These are phyloP conservation scores for Chlamydomonas asymmetrica DNA, from an alignment of 139 green algal genomes.

Conservation along the genomic window DNA sequence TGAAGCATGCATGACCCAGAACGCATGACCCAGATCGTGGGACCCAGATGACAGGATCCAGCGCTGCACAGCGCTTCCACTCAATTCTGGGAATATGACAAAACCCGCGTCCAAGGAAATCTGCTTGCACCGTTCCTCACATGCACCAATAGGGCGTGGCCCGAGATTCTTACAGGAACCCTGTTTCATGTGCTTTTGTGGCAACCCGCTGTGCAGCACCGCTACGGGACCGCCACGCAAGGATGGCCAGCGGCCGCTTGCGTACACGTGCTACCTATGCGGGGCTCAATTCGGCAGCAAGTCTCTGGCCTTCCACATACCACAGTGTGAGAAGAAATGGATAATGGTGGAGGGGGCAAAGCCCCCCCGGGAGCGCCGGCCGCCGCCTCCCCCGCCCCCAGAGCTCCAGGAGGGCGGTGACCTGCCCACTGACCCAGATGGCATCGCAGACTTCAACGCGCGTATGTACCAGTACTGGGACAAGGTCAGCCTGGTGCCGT, in stretches of 20 bases:
- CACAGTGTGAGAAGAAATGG: slow-evolving; percentile 39
- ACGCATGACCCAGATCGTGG: too few relatives aligned
- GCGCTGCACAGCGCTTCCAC: too few relatives aligned
- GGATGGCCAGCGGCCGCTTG: slow-evolving; percentile 15
- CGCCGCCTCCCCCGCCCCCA: slow-evolving; percentile 39
- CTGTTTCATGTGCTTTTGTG: too few relatives aligned
- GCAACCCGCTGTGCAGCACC: too few relatives aligned
- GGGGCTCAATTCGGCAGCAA: slow-evolving; percentile 24
- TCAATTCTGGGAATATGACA: too few relatives aligned
- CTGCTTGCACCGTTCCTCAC: too few relatives aligned
- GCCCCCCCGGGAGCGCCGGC: slow-evolving; percentile 34
- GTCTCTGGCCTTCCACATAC: slow-evolving; percentile 34
- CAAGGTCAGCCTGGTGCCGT: slow-evolving; percentile 18
- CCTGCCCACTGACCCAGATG: not conserved
- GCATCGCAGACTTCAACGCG: slow-evolving; percentile 38
- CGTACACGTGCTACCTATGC: slow-evolving; percentile 25
- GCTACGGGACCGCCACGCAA: not conserved
- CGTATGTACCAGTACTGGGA: slow-evolving; percentile 35
- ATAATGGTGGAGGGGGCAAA: slow-evolving; percentile 24
- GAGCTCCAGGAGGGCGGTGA: slow-evolving; percentile 6
- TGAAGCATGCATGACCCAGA: too few relatives aligned
- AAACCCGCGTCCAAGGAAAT: too few relatives aligned
- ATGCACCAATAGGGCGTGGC: too few relatives aligned
- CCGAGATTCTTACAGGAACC: too few relatives aligned
- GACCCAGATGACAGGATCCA: too few relatives aligned